These are phyloP conservation scores for Kandelia obovata DNA, from an alignment of 345 rosid species.

Conservation along the genomic window DNA sequence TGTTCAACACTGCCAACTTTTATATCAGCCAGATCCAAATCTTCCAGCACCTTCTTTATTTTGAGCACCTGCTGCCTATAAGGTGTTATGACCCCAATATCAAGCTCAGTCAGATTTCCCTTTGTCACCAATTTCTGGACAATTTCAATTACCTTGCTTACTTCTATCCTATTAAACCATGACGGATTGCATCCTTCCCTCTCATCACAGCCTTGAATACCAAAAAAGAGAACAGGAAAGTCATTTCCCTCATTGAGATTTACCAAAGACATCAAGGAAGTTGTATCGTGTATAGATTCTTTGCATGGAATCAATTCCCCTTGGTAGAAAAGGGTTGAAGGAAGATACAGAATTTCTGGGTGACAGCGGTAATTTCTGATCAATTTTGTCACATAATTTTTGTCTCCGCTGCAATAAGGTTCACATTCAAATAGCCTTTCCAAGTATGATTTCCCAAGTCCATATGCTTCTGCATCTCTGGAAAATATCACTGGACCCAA, in stretches of 20 bases:
- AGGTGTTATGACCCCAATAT: conserved; percentile 85
- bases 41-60: conserved; percentile 63
- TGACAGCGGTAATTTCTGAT: conserved; percentile 78
- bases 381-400: conserved; percentile 66
- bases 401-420: conserved; percentile 48
- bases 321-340: conserved; percentile 70
- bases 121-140: conserved; percentile 45
- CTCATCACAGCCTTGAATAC: conserved; percentile 96
- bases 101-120: conserved; percentile 49
- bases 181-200: conserved; percentile 94
- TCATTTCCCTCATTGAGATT: conserved; percentile 53
- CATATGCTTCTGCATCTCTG: conserved; percentile 52
- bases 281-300: conserved; percentile 42
- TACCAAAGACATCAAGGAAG: conserved; percentile 15
- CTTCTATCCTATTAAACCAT: conserved; percentile 91
- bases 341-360: conserved; percentile 77
- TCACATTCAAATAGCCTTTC: conserved; percentile 70
- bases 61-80: conserved; percentile 87
- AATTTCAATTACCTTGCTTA: conserved; percentile 74
- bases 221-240: conserved; percentile 78
- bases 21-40: conserved; percentile 52
- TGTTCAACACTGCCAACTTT: conserved; percentile 97
- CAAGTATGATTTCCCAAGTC: conserved; percentile 74
- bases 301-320: conserved; percentile 76
- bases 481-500: conserved; percentile 89